A percentile compares a stretch with the other conserved stretches of the same genome.
These are phyloP conservation scores for Brassica carinata DNA, from an alignment of 345 rosid genomes.

Conservation along the genomic window DNA sequence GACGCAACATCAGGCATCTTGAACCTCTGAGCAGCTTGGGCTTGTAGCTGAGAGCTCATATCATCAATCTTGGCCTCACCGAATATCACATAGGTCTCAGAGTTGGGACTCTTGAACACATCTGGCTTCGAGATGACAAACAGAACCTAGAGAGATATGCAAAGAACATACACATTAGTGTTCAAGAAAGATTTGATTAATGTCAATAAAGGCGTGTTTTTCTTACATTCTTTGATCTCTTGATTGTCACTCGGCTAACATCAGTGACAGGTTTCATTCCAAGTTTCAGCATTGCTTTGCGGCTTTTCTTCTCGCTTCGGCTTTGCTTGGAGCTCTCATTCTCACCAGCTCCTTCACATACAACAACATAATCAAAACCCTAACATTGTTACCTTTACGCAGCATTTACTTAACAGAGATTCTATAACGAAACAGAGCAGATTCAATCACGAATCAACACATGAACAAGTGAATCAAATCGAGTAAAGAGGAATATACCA, in stretches of 20 bases:
- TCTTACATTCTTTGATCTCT: slow-evolving; percentile 80
- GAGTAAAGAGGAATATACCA: slow-evolving; percentile 42
- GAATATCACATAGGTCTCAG: slow-evolving; percentile 80
- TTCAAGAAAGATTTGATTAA: neutral
- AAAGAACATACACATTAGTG: slow-evolving; percentile 3
- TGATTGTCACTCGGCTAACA: slow-evolving; percentile 84
- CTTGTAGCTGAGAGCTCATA: slow-evolving; percentile 84
- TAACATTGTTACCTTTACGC: neutral
- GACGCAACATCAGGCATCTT: slow-evolving; percentile 80
- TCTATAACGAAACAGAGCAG: neutral
- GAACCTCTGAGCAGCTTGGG: slow-evolving; percentile 95
- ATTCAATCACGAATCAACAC: slow-evolving; percentile 4
- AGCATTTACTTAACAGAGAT: neutral
- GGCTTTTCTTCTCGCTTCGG: slow-evolving; percentile 86
- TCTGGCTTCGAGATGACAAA: slow-evolving; percentile 91
- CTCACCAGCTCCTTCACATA: slow-evolving; percentile 51
- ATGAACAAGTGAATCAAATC: neutral
- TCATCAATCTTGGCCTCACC: slow-evolving; percentile 73
- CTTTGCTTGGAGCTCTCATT: slow-evolving; percentile 81
- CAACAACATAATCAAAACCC: slow-evolving; percentile 7
- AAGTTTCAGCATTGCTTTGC: slow-evolving; percentile 86
- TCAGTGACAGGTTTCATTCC: slow-evolving; percentile 85
- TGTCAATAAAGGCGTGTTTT: neutral
- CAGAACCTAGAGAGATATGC: slow-evolving; percentile 49
- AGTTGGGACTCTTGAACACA: slow-evolving; percentile 85